These are phyloP conservation scores for Decorospora gaudefroyi DNA, from an alignment of 2,329 filamentous ascomycete species.

Conservation along the genomic window DNA sequence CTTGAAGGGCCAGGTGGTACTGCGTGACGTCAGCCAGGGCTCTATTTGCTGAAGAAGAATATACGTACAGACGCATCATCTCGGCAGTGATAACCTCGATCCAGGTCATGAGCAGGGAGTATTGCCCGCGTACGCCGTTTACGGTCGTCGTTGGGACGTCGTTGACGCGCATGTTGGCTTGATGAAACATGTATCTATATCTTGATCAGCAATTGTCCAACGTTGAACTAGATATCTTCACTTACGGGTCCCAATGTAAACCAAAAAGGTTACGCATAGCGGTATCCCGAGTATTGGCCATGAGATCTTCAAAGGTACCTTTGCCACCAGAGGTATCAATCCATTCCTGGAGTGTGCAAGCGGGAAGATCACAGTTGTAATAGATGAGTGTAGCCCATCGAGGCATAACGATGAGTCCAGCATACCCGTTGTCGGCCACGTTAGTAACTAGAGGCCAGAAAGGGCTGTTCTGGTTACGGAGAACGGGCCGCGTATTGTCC, in stretches of 20 bases:
- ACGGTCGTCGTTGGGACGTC: constrained; percentile 56
- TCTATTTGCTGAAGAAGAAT: not conserved
- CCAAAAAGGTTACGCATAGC: constrained; percentile 62
- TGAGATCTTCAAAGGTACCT: constrained; percentile 59
- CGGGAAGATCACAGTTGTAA: constrained; percentile 64
- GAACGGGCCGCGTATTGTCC: constrained; percentile 63
- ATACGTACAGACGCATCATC: constrained; percentile 54
- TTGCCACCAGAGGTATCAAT: constrained; percentile 61
- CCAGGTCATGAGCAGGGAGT: constrained; percentile 63
- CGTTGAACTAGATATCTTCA: not conserved
- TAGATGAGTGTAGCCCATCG: constrained; percentile 67
- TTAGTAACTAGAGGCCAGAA: constrained; percentile 63
- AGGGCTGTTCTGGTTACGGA: constrained; percentile 58
- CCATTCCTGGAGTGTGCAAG: constrained; percentile 64
- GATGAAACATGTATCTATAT: constrained; percentile 64
- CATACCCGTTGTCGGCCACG: constrained; percentile 58
- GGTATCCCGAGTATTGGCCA: constrained; percentile 57
- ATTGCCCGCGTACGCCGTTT: constrained; percentile 53
- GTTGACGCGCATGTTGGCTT: constrained; percentile 61
- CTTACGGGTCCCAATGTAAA: constrained; percentile 57
- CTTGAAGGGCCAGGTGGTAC: constrained; percentile 57
- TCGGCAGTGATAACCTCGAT: constrained; percentile 60
- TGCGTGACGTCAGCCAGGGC: constrained; percentile 16
- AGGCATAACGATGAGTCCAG: constrained; percentile 61
- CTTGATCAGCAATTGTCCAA: constrained; percentile 8